phyloP scores from a whole-genome alignment of 2,329 filamentous ascomycete species.

The Arachnopeziza araneosa region DNA sequence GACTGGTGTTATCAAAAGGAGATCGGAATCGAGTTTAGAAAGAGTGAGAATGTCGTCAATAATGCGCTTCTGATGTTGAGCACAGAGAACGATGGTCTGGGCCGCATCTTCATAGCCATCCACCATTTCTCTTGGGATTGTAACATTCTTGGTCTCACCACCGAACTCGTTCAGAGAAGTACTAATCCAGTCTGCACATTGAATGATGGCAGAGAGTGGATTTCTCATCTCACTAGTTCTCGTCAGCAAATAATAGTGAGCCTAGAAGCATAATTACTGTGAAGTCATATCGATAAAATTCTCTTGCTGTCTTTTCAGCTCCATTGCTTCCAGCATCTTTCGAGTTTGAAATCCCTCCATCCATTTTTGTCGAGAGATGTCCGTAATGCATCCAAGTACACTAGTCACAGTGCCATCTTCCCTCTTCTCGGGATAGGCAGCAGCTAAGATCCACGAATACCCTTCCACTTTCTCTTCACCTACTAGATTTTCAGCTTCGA shows the following conservation, averaged over 20 bases:
- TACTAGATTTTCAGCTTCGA: slow-evolving; percentile 47
- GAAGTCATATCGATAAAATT: slow-evolving; percentile 74
- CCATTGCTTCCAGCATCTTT: slow-evolving; percentile 47
- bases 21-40: slow-evolving; percentile 69
- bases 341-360: slow-evolving; percentile 32
- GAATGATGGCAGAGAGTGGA: slow-evolving; percentile 65
- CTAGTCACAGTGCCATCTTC: slow-evolving; percentile 14
- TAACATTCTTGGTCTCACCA: slow-evolving; percentile 22
- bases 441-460: slow-evolving; percentile 19
- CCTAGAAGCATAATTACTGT: slow-evolving; percentile 9
- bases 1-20: slow-evolving; percentile 62
- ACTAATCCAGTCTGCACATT: slow-evolving; percentile 67
- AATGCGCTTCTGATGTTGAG: neutral
- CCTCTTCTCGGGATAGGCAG: slow-evolving; percentile 19
- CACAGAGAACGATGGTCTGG: slow-evolving; percentile 44
- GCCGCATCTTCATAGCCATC: slow-evolving; percentile 63
- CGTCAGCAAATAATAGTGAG: slow-evolving; percentile 2
- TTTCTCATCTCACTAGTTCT: slow-evolving; percentile 57
- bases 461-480: slow-evolving; percentile 42
- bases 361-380: slow-evolving; percentile 21
- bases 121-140: slow-evolving; percentile 40
- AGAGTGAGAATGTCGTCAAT: slow-evolving; percentile 28
- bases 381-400: slow-evolving; percentile 20
- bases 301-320: slow-evolving; percentile 64
- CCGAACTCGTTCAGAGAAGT: slow-evolving; percentile 39